These are phyloP conservation scores for Aspergillus aculeatinus DNA, from an alignment of 2,329 filamentous ascomycete species.

Conservation along the genomic window DNA sequence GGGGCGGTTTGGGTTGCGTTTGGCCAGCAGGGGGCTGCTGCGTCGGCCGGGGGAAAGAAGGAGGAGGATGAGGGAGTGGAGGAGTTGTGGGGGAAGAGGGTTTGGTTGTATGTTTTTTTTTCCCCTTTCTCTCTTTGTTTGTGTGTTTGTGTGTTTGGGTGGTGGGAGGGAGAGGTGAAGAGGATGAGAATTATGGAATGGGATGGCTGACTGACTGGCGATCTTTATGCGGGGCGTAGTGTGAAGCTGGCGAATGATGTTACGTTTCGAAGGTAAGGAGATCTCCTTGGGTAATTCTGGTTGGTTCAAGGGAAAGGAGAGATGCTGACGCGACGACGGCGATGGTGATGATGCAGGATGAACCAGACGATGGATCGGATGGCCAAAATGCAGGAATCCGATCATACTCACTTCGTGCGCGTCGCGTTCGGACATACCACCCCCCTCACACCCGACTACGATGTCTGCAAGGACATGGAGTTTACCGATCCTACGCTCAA, in stretches of 20 bases:
- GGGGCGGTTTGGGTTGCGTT: slow-evolving; percentile 47
- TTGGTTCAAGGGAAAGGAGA: too few relatives aligned
- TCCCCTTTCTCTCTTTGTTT: slow-evolving; percentile 1
- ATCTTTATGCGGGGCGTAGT: slow-evolving; percentile 38
- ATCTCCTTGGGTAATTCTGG: neutral
- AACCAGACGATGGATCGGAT: slow-evolving; percentile 63
- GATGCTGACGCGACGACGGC: neutral
- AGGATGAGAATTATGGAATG: neutral
- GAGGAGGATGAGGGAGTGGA: slow-evolving; percentile 46
- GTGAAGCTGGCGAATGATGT: slow-evolving; percentile 67
- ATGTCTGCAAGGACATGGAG: slow-evolving; percentile 46
- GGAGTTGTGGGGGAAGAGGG: slow-evolving; percentile 55
- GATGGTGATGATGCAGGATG: slow-evolving; percentile 47
- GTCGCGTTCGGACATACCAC: slow-evolving; percentile 61
- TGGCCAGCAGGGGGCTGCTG: slow-evolving; percentile 37
- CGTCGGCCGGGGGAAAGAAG: slow-evolving; percentile 25
- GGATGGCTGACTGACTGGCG: neutral
- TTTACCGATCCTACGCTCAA: slow-evolving; percentile 60
- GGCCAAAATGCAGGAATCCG: slow-evolving; percentile 55
- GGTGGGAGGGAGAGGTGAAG: neutral
- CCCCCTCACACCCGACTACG: slow-evolving; percentile 52
- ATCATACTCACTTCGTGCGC: slow-evolving; percentile 58
- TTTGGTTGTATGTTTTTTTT: slow-evolving; percentile 61
- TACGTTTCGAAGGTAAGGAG: slow-evolving; percentile 59
- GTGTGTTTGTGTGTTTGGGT: neutral